Percentiles rank a stretch among this genome's conserved stretches.
Evolutionary conservation across 768 basidiomycete genomes (phyloP).

Genomic region (Tylopilus plumbeoviolaceoides): DNA sequence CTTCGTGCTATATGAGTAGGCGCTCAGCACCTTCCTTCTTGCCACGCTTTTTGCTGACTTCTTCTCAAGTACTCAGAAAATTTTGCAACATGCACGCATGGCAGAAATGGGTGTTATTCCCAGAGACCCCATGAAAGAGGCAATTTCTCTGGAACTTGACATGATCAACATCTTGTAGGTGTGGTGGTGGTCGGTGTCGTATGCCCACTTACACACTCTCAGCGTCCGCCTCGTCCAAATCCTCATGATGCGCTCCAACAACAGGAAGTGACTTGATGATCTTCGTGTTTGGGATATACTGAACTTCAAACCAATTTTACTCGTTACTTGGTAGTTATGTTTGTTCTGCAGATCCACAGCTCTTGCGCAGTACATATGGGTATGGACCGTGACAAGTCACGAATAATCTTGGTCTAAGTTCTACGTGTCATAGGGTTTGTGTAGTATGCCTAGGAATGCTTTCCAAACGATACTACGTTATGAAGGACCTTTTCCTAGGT

Average conservation of each 20-base stretch:
- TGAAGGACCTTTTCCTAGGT: slow-evolving; percentile 46
- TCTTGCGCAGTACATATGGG: slow-evolving; percentile 17
- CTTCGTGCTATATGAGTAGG: slow-evolving; percentile 84
- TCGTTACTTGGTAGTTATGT: slow-evolving; percentile 13
- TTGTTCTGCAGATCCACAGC: slow-evolving; percentile 36
- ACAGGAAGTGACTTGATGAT: slow-evolving; percentile 44
- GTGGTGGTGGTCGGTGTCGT: background rate
- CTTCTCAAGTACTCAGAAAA: slow-evolving; percentile 66
- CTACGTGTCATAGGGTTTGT: background rate
- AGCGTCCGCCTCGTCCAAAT: slow-evolving; percentile 83
- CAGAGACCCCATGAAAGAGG: slow-evolving; percentile 74
- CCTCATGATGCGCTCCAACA: slow-evolving; percentile 59
- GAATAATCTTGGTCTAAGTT: background rate
- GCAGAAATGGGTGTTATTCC: slow-evolving; percentile 64
- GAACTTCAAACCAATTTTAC: background rate
- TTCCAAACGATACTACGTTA: slow-evolving; percentile 12
- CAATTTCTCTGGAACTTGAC: slow-evolving; percentile 75
- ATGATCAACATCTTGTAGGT: slow-evolving; percentile 88
- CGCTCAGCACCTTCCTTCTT: background rate
- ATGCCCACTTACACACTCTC: slow-evolving; percentile 10
- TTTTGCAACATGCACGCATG: slow-evolving; percentile 69
- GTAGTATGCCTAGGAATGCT: background rate
- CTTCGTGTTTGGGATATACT: background rate
- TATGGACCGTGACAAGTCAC: slow-evolving; percentile 18
- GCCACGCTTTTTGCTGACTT: background rate